Evolutionary conservation across 495 filamentous ascomycete genomes (phyloP).

Genomic region (Pyrenula aspistea): DNA sequence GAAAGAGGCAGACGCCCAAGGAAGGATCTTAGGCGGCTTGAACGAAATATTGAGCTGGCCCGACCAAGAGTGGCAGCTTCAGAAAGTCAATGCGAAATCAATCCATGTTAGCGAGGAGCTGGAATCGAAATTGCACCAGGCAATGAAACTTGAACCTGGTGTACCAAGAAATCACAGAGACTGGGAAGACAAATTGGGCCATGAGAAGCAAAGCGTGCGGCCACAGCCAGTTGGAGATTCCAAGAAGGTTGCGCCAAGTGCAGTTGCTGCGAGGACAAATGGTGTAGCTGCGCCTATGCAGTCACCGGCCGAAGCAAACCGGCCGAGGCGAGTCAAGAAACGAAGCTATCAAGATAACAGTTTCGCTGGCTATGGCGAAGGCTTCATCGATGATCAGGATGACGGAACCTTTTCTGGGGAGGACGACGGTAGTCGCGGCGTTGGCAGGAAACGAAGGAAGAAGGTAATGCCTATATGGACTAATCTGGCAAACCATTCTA

Average conservation of each 20-base stretch:
- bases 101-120: slow-evolving; percentile 29
- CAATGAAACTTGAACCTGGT: slow-evolving; percentile 46
- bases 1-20: slow-evolving; percentile 27
- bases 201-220: slow-evolving; percentile 33
- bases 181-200: slow-evolving; percentile 46
- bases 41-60: slow-evolving; percentile 34
- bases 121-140: slow-evolving; percentile 30
- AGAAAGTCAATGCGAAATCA: slow-evolving; percentile 50
- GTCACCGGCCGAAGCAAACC: slow-evolving; percentile 23
- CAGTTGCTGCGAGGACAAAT: slow-evolving; percentile 20
- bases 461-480: slow-evolving; percentile 27
- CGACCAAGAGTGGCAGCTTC: slow-evolving; percentile 54
- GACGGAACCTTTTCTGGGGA: slow-evolving; percentile 36
- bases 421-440: slow-evolving; percentile 31
- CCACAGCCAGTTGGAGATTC: slow-evolving; percentile 11
- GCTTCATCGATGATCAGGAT: slow-evolving; percentile 46
- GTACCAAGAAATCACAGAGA: slow-evolving; percentile 41
- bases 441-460: slow-evolving; percentile 33
- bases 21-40: slow-evolving; percentile 14
- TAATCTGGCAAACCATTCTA: not conserved
- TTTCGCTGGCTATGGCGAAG: slow-evolving; percentile 60
- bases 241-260: slow-evolving; percentile 17
- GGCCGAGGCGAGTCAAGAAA: slow-evolving; percentile 50
- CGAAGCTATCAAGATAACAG: slow-evolving; percentile 55
- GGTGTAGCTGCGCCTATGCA: slow-evolving; percentile 9